Conservation (phyloP, 306 rosid genomes). For the Hippophae gyantsensis region DNA sequence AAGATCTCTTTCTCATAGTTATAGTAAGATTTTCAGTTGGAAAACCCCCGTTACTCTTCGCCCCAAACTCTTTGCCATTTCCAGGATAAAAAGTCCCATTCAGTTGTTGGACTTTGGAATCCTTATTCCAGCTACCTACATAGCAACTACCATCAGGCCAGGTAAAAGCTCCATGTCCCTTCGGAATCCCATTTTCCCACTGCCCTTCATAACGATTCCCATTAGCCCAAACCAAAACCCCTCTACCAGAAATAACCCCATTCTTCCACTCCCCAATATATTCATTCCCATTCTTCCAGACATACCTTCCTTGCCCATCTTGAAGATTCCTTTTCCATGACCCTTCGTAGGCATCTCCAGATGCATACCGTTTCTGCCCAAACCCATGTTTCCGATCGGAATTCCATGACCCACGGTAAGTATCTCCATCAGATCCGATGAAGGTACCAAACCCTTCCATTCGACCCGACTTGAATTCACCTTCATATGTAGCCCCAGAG, state of each 20-base stretch:
- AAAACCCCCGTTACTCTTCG: conserved; percentile 25
- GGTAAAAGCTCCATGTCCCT: conserved; percentile 67
- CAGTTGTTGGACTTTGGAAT: conserved; percentile 42
- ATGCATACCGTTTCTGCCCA: conserved; percentile 64
- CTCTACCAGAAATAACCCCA: conserved; percentile 69
- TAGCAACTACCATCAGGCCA: conserved; percentile 82
- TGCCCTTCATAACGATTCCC: conserved; percentile 82
- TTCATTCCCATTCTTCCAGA: conserved; percentile 83
- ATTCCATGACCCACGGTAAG: conserved; percentile 69
- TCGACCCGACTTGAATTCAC: conserved; percentile 84
- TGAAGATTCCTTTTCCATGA: conserved; percentile 67
- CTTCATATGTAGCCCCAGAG: conserved; percentile 83
- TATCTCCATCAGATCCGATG: conserved; percentile 76
- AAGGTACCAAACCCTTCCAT: conserved; percentile 83
- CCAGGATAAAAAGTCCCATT: conserved; percentile 58
- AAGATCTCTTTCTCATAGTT: conserved; percentile 60
- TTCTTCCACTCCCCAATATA: conserved; percentile 77
- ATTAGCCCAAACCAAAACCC: conserved; percentile 62
- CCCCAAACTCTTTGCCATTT: conserved; percentile 23
- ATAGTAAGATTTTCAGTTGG: conserved; percentile 32
- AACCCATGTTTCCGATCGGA: conserved; percentile 67
- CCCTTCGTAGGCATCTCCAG: conserved; percentile 81
- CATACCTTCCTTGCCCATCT: conserved; percentile 80
- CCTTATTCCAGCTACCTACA: conserved; percentile 63
- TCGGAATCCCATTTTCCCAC: conserved; percentile 83